A percentile compares a stretch with the other conserved stretches of the same genome.
These are phyloP conservation scores for Blastomyces gilchristii DNA, from an alignment of 2,329 filamentous ascomycete genomes.

Conservation along the genomic window DNA sequence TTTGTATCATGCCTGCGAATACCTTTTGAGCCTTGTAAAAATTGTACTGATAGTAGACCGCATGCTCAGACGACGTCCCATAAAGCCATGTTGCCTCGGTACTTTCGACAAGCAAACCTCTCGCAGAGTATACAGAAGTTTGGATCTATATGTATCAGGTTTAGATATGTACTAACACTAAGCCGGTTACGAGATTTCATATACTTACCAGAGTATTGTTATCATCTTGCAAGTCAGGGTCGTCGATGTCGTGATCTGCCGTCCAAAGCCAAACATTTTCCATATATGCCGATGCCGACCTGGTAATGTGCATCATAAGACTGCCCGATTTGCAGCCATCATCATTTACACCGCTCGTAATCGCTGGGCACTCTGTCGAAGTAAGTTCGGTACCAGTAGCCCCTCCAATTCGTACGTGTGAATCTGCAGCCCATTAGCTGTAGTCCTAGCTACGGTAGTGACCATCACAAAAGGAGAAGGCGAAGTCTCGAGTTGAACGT, in stretches of 20 bases:
- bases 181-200: not conserved
- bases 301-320: slow-evolving; percentile 54
- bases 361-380: slow-evolving; percentile 3
- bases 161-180: not conserved
- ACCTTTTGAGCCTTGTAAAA: slow-evolving; percentile 5
- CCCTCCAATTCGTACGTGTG: slow-evolving; percentile 6
- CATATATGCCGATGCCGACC: slow-evolving; percentile 34
- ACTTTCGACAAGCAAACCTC: slow-evolving; percentile 7
- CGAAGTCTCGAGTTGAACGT: not conserved
- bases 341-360: slow-evolving; percentile 3
- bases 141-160: not conserved
- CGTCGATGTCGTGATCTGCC: slow-evolving; percentile 27
- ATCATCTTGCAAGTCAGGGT: slow-evolving; percentile 4
- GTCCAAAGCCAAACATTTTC: slow-evolving; percentile 29
- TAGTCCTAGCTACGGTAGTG: not conserved
- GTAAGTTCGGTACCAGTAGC: slow-evolving; percentile 7
- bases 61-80: slow-evolving; percentile 8
- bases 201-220: slow-evolving; percentile 8
- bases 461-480: not conserved
- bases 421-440: not conserved
- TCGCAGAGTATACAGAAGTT: slow-evolving; percentile 3
- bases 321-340: slow-evolving; percentile 17
- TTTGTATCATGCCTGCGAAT: slow-evolving; percentile 7
- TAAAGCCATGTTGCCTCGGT: slow-evolving; percentile 4
- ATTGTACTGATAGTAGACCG: slow-evolving; percentile 7